Percentiles rank a stretch among this genome's conserved stretches.
These are phyloP conservation scores for Cichorium intybus DNA, from an alignment of 140 eudicot species.

Conservation along the genomic window DNA sequence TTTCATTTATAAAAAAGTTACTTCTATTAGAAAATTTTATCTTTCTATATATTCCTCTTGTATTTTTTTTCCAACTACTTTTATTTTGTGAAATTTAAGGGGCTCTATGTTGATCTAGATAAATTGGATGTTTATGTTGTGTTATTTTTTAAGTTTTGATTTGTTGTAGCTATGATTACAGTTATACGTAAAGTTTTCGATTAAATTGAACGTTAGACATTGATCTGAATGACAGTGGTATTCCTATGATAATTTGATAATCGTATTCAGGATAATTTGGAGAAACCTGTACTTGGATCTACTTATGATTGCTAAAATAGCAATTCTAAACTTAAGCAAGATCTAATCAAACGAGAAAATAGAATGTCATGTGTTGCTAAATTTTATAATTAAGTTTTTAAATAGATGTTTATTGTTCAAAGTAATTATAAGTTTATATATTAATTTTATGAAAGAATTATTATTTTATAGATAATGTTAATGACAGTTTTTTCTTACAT, in stretches of 20 bases:
- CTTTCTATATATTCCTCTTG: no score
- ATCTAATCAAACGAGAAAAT: background rate
- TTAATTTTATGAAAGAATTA: no score
- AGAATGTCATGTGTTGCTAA: no score
- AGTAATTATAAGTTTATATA: no score
- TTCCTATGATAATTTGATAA: background rate
- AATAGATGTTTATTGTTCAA: no score
- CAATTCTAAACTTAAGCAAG: background rate
- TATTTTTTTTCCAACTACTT: background rate
- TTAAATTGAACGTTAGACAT: background rate
- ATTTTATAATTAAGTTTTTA: no score
- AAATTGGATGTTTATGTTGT: background rate
- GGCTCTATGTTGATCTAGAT: conserved; percentile 3
- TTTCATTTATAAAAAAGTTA: no score
- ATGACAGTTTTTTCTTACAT: no score
- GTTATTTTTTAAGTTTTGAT: background rate
- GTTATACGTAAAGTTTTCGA: background rate
- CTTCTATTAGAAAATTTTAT: no score
- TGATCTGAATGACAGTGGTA: conserved; percentile 4
- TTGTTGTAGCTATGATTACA: background rate
- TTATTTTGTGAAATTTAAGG: background rate
- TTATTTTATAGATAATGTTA: no score
- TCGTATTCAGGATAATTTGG: background rate
- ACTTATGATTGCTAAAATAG: background rate
- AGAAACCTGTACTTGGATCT: conserved; percentile 7